Base-by-base conservation (phyloP, 2,329 filamentous ascomycete species). In the Alternaria tenuissima region DNA sequence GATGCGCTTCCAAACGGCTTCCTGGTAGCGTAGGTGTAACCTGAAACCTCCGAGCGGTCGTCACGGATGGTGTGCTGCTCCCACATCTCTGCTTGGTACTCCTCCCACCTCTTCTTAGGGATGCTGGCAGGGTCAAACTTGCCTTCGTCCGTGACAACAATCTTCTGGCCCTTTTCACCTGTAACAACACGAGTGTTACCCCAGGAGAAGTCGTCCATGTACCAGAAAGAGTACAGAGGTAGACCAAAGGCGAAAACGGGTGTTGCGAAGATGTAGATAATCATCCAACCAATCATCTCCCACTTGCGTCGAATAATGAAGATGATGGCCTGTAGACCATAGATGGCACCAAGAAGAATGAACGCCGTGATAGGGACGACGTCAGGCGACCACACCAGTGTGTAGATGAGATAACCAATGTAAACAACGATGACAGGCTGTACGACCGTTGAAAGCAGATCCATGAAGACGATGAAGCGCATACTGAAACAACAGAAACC, bases 401-500 rank as follows among this genome's bases (percentile, higher is more conserved):
- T 85, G 49, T 93, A 91, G 76, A 99, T 90, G 61, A 99, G 86
- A 78, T 98, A 99, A 57, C 87, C 86, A 68, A 99, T 91, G 76
- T 98, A 99, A 9, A 88, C 92, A 20, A 97, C 85, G 1, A 92
- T 95, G 60, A 97, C 93, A 3, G 95, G 95, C 76, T 96, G 93
- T 49, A 98, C 89, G 57, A 98, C 82, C 1, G 95, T 99, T 57
- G 92, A 95, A 65, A 99, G 84, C 70, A 99, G 83, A 80, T 99
- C 95, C 69, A 99, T 79, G 75, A 99, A 96, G 68, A 99, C 94
- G 60, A 99, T 87, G 80, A 99, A 99, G 73, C 95, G 91, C 95
- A 99, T 99, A 80, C 92, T 96, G 85, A 99, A 99, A 82, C 95
- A 99, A 86, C 95, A 99, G 89, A 99, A 99, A 81, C 95, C 95